A percentile compares a stretch with the other conserved stretches of the same genome.
Conservation (phyloP, 2,329 filamentous ascomycete species). For the Curvularia sp. region DNA sequence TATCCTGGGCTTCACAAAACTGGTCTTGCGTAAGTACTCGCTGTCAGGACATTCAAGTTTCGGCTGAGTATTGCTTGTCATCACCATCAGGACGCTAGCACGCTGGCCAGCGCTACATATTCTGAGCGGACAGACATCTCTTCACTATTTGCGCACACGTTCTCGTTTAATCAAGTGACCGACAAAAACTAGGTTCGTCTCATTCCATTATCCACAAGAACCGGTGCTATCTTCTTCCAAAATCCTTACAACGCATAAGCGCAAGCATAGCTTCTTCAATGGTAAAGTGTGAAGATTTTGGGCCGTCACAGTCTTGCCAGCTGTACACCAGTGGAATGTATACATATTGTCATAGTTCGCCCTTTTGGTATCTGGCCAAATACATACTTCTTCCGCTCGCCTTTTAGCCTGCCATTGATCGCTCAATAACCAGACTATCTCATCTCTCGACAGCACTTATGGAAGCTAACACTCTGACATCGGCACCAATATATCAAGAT, state of each 20-base stretch:
- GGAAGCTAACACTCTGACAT: background rate
- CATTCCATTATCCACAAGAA: too few relatives aligned
- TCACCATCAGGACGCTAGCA: background rate
- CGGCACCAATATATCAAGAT: background rate
- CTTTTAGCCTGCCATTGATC: background rate
- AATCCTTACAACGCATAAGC: background rate
- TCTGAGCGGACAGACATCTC: background rate
- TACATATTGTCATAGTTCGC: background rate
- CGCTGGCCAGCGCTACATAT: background rate
- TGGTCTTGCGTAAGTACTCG: too few relatives aligned
- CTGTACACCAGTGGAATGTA: background rate
- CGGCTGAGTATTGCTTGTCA: background rate
- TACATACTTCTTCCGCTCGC: background rate
- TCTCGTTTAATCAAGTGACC: background rate
- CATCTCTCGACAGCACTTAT: background rate
- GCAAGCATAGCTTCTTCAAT: background rate
- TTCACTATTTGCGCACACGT: background rate
- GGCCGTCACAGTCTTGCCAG: background rate
- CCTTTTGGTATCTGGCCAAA: background rate
- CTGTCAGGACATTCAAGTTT: background rate
- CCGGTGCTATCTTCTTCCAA: background rate
- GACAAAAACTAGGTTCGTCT: background rate
- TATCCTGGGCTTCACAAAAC: background rate
- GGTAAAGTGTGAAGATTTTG: background rate
- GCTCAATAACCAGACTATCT: background rate